Percentiles rank a stretch among this genome's conserved stretches.
phyloP scores from a whole-genome alignment of 192 early-diverging fungal species.

The Coemansia pectinata region DNA sequence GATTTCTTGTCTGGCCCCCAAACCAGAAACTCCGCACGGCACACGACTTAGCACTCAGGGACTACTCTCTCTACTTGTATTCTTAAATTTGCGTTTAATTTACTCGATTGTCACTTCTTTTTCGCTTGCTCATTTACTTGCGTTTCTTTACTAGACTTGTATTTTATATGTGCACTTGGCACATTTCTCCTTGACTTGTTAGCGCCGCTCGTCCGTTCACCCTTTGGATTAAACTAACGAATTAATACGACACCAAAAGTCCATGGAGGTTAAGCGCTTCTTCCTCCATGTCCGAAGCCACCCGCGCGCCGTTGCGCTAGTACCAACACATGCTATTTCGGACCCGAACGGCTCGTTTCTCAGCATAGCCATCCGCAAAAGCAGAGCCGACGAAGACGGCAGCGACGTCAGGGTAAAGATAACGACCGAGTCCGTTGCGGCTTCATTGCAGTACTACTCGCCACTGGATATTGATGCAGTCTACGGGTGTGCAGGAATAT shows the following conservation, averaged over 20 bases:
- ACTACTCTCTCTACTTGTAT: neutral
- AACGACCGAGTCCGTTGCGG: conserved; percentile 16
- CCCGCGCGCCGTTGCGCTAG: conserved; percentile 64
- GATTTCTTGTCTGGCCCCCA: neutral
- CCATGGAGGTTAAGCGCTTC: conserved; percentile 50
- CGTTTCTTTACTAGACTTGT: neutral
- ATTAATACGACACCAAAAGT: neutral
- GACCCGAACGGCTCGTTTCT: conserved; percentile 24
- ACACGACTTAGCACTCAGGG: neutral
- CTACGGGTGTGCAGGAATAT: conserved; percentile 48
- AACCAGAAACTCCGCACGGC: neutral
- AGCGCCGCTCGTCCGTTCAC: neutral
- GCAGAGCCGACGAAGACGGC: conserved; percentile 3
- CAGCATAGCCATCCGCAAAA: conserved; percentile 9
- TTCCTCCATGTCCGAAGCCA: conserved; percentile 55
- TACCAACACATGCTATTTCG: conserved; percentile 58
- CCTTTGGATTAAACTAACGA: neutral
- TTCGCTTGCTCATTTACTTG: neutral
- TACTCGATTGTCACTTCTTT: neutral
- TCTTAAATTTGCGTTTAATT: neutral
- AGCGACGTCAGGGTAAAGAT: conserved; percentile 14
- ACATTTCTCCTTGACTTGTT: neutral
- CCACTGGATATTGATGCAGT: conserved; percentile 48
- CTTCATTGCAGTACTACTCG: conserved; percentile 28
- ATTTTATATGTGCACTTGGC: neutral